Evolutionary conservation across 106 monocot genomes (phyloP), one percentile per base, ranked within the genome.

Genomic region (Dendrobium officinale): DNA sequence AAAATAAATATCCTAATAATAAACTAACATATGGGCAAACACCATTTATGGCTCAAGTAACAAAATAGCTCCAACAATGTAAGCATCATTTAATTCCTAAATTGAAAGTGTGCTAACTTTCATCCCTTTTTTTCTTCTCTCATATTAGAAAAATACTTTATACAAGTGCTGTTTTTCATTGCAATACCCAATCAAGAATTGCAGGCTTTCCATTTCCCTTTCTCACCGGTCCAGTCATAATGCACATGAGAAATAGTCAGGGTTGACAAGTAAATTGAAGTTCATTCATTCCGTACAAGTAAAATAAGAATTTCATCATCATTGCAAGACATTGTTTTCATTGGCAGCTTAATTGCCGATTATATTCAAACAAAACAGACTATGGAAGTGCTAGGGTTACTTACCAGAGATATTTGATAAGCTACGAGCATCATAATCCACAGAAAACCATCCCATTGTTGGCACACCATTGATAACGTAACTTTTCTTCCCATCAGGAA

Each of bases 381-480:
- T 75, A 51, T 44, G 33, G 45, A 75, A 45, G 0, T 75, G 18
- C 16, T 51, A 45, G 10, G 31, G 59, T 0, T 49, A 83, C 88
- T 85, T 72, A 90, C 90, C 58, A 33, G 44, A 15, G 59, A 87
- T 55, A 5, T 85, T 56, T 72, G 43, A 9, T 42, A 90, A 59
- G 33, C 64, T 54, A 5, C 55, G 45, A 29, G 49, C 55, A 22
- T 80, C 81, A 77, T 77, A 87, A 42, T 87, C 85, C 24, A 81
- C 59, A 19, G 90, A 67, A 83, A 87, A 90, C 80, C 78, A 85
- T 45, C 90, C 90, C 24, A 66, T 22, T 61, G 42, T 77, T 17
- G 3, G 20, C 55, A 61, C 72, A 7, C 90, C 87, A 77, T 90
- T 80, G 24, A 87, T 51, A 81, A 40, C 18, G 10, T 82, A 82